Percentiles rank a stretch among this genome's conserved stretches.
These are phyloP conservation scores for Massospora cicadina DNA, from an alignment of 371 early-diverging fungal genomes.

Conservation along the genomic window DNA sequence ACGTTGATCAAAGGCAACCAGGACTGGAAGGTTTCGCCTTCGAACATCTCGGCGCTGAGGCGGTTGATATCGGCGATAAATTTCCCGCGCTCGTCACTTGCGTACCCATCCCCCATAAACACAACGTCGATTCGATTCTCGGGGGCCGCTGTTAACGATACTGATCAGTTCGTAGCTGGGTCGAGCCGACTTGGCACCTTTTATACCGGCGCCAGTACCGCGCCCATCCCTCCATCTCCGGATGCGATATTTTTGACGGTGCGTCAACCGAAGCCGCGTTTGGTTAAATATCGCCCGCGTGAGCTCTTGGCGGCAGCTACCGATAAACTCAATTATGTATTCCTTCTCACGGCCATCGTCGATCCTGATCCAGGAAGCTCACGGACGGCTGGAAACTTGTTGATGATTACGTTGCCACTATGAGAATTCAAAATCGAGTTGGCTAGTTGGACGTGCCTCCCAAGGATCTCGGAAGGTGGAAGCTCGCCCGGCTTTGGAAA, in stretches of 20 bases:
- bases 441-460: not conserved
- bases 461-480: not conserved
- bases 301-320: not conserved
- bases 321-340: not conserved
- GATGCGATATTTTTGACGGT: not conserved
- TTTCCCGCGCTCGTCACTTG: conserved; percentile 20
- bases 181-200: not conserved
- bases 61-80: conserved; percentile 31
- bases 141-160: conserved; percentile 24
- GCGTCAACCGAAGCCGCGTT: not conserved
- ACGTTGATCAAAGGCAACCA: conserved; percentile 34
- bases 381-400: not conserved
- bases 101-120: conserved; percentile 46
- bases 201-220: not conserved
- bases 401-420: not conserved
- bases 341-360: not conserved
- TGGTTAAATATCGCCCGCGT: not conserved
- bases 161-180: not conserved
- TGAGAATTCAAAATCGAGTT: not conserved
- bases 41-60: conserved; percentile 33
- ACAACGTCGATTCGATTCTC: conserved; percentile 34
- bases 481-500: not conserved
- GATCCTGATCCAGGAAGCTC: not conserved
- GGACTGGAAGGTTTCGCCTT: conserved; percentile 25
- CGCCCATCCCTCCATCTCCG: not conserved